Percentiles rank a stretch among this genome's conserved stretches.
Conservation (phyloP, 306 rosid genomes). For the Purshia tridentata region DNA sequence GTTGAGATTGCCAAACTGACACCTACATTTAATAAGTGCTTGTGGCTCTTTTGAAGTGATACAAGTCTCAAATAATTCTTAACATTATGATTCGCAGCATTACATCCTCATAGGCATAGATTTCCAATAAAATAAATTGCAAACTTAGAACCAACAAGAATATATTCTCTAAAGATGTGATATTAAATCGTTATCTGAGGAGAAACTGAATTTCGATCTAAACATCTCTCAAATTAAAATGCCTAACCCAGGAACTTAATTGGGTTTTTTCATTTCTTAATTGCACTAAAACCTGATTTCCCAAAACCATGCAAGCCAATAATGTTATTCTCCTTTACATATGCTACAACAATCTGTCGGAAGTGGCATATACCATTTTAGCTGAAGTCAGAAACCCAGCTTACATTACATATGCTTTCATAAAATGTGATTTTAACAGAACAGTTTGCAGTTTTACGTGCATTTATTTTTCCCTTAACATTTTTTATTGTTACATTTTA, state of each 20-base stretch:
- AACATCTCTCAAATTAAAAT: neutral
- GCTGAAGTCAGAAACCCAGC: neutral
- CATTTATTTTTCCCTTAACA: neutral
- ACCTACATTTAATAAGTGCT: neutral
- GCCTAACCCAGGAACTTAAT: neutral
- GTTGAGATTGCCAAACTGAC: slow-evolving; percentile 22
- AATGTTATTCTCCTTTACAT: neutral
- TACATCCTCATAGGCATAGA: neutral
- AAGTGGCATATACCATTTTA: neutral
- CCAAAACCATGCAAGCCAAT: slow-evolving; percentile 3
- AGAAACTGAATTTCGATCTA: neutral
- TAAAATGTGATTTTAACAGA: neutral
- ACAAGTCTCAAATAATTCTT: neutral
- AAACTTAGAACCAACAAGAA: neutral
- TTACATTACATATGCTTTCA: neutral
- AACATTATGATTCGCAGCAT: neutral
- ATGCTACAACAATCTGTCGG: neutral
- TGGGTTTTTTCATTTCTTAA: neutral
- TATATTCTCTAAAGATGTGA: neutral
- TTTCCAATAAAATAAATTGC: neutral
- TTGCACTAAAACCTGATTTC: neutral
- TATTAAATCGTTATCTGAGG: neutral
- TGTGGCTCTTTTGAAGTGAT: neutral
- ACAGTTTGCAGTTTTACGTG: neutral
- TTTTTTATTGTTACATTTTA: neutral